These are phyloP conservation scores for Fusarium verticillioides DNA, from an alignment of 2,329 filamentous ascomycete genomes.

Conservation along the genomic window DNA sequence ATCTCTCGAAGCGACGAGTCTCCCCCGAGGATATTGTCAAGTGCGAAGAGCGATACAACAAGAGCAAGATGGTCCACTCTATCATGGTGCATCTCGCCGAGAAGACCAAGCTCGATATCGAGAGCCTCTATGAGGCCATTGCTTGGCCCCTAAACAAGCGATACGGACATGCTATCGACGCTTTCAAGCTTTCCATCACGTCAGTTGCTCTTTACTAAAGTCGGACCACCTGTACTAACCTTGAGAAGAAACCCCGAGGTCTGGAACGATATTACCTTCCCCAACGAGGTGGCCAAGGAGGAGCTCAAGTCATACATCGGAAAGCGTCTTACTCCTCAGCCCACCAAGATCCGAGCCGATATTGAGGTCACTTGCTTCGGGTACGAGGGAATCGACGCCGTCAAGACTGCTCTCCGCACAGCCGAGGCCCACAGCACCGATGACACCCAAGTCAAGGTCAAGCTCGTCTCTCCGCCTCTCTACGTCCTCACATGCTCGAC, in stretches of 20 bases:
- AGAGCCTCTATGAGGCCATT: conserved; percentile 92
- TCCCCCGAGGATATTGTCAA: conserved; percentile 97
- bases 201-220: conserved; percentile 55
- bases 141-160: conserved; percentile 98
- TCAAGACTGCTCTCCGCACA: conserved; percentile 90
- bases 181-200: conserved; percentile 99
- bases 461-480: conserved; percentile 95
- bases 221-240: conserved; percentile 21
- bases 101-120: conserved; percentile 94
- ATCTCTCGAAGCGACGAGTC: conserved; percentile 97
- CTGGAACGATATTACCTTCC: conserved; percentile 93
- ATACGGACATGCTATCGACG: conserved; percentile 95
- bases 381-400: conserved; percentile 98
- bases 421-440: conserved; percentile 93
- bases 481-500: conserved; percentile 97
- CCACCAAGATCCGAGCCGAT: conserved; percentile 98
- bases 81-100: conserved; percentile 99
- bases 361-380: conserved; percentile 96
- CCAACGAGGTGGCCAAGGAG: conserved; percentile 83
- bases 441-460: conserved; percentile 96
- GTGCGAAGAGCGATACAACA: conserved; percentile 99
- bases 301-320: conserved; percentile 95
- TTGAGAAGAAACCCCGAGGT: conserved; percentile 85
- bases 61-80: conserved; percentile 99
- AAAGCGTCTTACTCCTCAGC: conserved; percentile 96